Evolutionary conservation across 176 grass and related monocot genomes (phyloP).

Genomic region (Raddia guianensis): DNA sequence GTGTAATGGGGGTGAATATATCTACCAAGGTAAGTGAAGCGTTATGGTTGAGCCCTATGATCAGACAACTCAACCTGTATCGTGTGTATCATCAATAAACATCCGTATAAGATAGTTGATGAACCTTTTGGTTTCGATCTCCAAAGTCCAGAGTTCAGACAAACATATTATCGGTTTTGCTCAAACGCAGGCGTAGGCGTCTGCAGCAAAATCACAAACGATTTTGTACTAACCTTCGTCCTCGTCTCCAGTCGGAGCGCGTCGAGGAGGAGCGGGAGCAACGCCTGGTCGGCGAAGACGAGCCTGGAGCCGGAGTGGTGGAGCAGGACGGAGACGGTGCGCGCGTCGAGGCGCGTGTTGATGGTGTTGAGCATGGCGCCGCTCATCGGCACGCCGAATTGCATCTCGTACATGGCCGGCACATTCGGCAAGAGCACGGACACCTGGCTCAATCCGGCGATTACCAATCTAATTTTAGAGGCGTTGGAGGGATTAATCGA

Average conservation of each 20-base stretch:
- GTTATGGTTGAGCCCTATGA: no score
- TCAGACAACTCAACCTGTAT: no score
- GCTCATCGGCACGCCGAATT: constrained; percentile 85
- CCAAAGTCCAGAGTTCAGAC: no score
- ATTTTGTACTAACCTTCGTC: no score
- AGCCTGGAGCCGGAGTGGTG: constrained; percentile 61
- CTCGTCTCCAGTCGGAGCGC: constrained; percentile 20
- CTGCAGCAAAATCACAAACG: no score
- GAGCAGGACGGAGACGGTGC: constrained; percentile 65
- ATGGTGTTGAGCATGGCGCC: constrained; percentile 78
- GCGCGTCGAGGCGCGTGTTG: constrained; percentile 76
- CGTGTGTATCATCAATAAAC: no score
- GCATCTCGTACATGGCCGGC: constrained; percentile 82
- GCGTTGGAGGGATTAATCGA: neutral
- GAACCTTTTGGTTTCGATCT: no score
- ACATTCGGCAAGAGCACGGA: constrained; percentile 66
- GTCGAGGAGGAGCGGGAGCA: constrained; percentile 43
- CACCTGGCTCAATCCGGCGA: constrained; percentile 40
- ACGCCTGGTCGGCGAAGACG: constrained; percentile 55
- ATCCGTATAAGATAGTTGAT: no score
- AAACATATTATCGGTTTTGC: no score
- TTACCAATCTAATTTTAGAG: neutral
- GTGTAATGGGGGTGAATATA: no score
- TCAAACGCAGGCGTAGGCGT: no score
- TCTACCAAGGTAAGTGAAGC: no score